These are phyloP conservation scores for Cladosporium sp. DNA, from an alignment of 2,329 filamentous ascomycete species.

Conservation along the genomic window DNA sequence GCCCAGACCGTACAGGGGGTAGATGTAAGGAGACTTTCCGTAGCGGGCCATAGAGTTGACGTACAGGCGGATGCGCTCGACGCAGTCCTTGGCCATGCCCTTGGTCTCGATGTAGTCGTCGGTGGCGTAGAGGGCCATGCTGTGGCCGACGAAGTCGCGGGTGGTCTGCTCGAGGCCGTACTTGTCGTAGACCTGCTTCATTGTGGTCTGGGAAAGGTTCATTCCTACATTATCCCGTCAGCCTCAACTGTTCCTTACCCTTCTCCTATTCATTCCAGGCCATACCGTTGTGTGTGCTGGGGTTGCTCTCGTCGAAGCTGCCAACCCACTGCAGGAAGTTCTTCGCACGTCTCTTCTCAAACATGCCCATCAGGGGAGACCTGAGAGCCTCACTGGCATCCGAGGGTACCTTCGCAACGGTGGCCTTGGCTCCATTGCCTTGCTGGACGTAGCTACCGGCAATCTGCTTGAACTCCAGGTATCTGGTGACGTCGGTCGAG, in stretches of 20 bases:
- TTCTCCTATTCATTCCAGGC: background rate
- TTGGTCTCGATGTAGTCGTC: constrained; percentile 76
- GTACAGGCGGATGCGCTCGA: constrained; percentile 91
- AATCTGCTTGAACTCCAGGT: constrained; percentile 59
- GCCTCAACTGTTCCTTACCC: constrained; percentile 1
- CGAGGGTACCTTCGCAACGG: constrained; percentile 93
- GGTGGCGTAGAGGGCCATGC: constrained; percentile 92
- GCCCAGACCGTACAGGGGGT: constrained; percentile 94
- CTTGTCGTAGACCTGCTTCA: constrained; percentile 99
- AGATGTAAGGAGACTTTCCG: constrained; percentile 99
- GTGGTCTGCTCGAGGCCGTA: constrained; percentile 87
- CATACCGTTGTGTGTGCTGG: constrained; percentile 82
- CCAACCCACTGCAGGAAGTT: constrained; percentile 96
- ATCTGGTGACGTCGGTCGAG: constrained; percentile 69
- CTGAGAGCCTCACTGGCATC: constrained; percentile 85
- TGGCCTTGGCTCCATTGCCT: constrained; percentile 74
- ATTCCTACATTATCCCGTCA: constrained; percentile 52
- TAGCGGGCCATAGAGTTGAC: constrained; percentile 97
- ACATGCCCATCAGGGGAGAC: constrained; percentile 93
- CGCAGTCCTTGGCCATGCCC: constrained; percentile 75
- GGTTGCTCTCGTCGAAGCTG: constrained; percentile 75
- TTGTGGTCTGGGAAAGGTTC: constrained; percentile 72
- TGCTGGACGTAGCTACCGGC: constrained; percentile 97
- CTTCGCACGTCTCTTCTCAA: constrained; percentile 97
- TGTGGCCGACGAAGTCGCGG: constrained; percentile 94